These are phyloP conservation scores for Mortierella sp. DNA, from an alignment of 371 early-diverging fungal genomes.

Conservation along the genomic window DNA sequence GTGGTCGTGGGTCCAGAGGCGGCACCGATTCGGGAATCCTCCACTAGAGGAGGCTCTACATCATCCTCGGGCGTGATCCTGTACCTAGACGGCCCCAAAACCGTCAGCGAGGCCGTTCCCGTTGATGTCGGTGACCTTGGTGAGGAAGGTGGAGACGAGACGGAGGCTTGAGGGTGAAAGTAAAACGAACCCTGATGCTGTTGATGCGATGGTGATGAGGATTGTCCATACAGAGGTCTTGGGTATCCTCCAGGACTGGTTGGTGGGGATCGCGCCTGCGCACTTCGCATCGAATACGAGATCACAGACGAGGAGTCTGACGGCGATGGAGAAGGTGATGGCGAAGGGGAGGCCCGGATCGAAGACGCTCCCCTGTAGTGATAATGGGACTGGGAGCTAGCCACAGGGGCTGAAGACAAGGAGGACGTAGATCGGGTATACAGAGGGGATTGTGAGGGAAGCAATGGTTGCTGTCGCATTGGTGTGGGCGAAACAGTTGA, in stretches of 20 bases:
- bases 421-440: no score
- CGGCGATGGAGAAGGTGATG: conserved; percentile 12
- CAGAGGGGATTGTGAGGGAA: not conserved
- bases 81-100: conserved; percentile 24
- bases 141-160: conserved; percentile 3
- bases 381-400: no score
- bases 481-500: not conserved
- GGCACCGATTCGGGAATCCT: not conserved
- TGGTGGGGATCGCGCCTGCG: no score
- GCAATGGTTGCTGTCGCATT: not conserved
- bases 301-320: no score
- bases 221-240: no score
- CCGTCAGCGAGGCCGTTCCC: conserved; percentile 11
- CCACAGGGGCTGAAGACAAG: no score
- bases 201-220: conserved; percentile 7
- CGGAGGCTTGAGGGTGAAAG: not conserved
- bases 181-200: not conserved
- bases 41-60: not conserved
- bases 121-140: not conserved
- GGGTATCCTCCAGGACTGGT: no score
- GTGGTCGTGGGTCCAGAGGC: not conserved
- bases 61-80: conserved; percentile 13
- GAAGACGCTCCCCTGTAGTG: no score
- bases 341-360: conserved; percentile 2
- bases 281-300: no score